Percentiles rank a stretch among this genome's conserved stretches.
phyloP scores from a whole-genome alignment of 768 basidiomycete species.

The Gymnopilus dilepis region DNA sequence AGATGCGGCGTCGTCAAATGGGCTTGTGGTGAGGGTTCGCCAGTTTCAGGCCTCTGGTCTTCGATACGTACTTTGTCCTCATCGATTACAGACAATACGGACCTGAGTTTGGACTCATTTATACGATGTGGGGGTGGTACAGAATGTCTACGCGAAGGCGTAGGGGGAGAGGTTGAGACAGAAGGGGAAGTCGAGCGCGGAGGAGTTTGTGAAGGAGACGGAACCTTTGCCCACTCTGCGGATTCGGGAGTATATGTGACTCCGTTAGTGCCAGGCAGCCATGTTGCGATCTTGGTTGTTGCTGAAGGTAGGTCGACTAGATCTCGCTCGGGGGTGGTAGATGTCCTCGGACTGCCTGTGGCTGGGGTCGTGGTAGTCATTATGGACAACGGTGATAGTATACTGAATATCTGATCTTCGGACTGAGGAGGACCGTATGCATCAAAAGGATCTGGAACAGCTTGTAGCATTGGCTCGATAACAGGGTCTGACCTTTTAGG shows the following conservation, averaged over 20 bases:
- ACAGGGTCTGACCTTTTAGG: constrained; percentile 79
- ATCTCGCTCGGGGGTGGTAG: constrained; percentile 49
- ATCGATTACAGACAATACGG: constrained; percentile 73
- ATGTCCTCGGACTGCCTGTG: constrained; percentile 62
- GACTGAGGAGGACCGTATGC: constrained; percentile 87
- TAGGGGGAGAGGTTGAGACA: constrained; percentile 40
- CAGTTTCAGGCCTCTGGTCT: constrained; percentile 21
- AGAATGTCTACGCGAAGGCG: constrained; percentile 52
- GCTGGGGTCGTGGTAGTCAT: constrained; percentile 61
- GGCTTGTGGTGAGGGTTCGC: constrained; percentile 28
- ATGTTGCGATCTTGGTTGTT: constrained; percentile 37
- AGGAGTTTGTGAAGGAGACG: constrained; percentile 48
- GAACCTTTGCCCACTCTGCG: constrained; percentile 59
- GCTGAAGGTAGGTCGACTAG: constrained; percentile 37
- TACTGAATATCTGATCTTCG: constrained; percentile 92
- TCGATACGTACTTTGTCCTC: constrained; percentile 52
- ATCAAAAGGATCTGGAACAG: constrained; percentile 92
- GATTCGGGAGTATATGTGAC: constrained; percentile 54
- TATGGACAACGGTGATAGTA: constrained; percentile 85
- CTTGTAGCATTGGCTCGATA: constrained; percentile 89
- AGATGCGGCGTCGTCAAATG: constrained; percentile 27
- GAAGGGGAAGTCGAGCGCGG: constrained; percentile 61
- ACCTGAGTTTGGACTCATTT: constrained; percentile 71
- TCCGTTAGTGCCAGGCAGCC: constrained; percentile 54
- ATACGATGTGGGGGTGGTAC: constrained; percentile 56